Conservation (phyloP, 208 protist species). For the Wallacemonas sp. region DNA sequence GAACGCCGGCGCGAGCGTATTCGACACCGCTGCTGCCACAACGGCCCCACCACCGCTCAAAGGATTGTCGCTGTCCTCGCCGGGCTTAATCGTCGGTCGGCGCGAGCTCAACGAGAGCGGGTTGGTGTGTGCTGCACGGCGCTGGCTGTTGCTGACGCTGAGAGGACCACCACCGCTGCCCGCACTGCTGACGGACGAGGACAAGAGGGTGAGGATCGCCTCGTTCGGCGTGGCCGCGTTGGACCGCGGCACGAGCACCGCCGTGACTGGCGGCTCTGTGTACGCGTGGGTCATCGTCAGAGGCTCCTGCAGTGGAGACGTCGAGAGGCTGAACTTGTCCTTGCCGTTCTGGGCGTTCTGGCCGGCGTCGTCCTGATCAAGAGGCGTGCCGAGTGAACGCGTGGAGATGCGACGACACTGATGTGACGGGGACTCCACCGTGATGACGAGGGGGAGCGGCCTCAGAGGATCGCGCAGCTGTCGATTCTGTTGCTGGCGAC, state of each 20-base stretch:
- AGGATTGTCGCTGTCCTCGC: neutral
- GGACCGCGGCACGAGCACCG: neutral
- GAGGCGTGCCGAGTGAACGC: too few relatives aligned
- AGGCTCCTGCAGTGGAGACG: neutral
- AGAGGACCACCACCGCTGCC: too few relatives aligned
- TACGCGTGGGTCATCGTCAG: neutral
- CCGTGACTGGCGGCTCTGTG: neutral
- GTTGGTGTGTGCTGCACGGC: neutral
- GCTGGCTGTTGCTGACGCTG: neutral
- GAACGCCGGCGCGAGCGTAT: neutral
- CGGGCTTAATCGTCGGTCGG: neutral
- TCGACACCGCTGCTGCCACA: neutral
- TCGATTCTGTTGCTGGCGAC: neutral
- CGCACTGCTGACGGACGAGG: neutral
- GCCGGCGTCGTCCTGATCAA: too few relatives aligned
- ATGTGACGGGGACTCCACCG: too few relatives aligned
- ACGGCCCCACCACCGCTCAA: slow-evolving; percentile 2
- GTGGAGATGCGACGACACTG: too few relatives aligned
- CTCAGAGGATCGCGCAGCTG: neutral
- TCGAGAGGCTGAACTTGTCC: too few relatives aligned
- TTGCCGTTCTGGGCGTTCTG: too few relatives aligned
- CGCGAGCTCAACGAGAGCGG: neutral
- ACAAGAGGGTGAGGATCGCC: neutral
- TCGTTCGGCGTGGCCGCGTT: neutral
- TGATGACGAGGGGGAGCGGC: neutral